Evolutionary conservation across 1,284 basidiomycete species (phyloP).

Genomic region (Xerocomus minutiporus): DNA sequence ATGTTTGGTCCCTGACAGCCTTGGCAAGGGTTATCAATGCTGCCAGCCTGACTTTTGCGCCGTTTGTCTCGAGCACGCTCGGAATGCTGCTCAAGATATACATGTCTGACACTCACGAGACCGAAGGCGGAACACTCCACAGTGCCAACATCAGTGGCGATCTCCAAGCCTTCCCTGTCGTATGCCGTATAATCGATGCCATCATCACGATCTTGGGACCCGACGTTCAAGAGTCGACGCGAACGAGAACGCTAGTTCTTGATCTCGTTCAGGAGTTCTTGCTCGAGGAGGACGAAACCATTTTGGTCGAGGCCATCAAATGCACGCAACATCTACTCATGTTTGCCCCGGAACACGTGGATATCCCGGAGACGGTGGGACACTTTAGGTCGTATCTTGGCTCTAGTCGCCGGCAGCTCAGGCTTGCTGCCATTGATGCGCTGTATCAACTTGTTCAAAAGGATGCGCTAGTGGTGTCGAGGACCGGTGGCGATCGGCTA

Average conservation of each 20-base stretch:
- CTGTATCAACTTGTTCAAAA: conserved; percentile 97
- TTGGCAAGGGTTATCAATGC: conserved; percentile 87
- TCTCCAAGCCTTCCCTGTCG: conserved; percentile 85
- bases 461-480: conserved; percentile 88
- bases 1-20: conserved; percentile 88
- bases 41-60: conserved; percentile 88
- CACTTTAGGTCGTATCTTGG: conserved; percentile 74
- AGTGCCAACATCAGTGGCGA: conserved; percentile 89
- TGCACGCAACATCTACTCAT: conserved; percentile 96
- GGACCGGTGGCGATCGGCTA: conserved; percentile 87
- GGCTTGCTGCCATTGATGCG: conserved; percentile 91
- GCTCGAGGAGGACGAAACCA: conserved; percentile 81
- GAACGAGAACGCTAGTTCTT: conserved; percentile 79
- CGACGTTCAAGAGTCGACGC: conserved; percentile 85
- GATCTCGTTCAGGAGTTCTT: conserved; percentile 86
- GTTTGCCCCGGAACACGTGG: conserved; percentile 83
- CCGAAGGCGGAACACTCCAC: conserved; percentile 83
- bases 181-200: conserved; percentile 90
- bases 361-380: conserved; percentile 73
- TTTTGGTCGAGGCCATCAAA: conserved; percentile 90
- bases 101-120: conserved; percentile 88
- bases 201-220: conserved; percentile 93
- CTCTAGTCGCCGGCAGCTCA: conserved; percentile 78
- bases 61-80: conserved; percentile 84
- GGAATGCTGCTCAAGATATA: conserved; percentile 92